Conservation (phyloP, 129 eudicot species). For the Ambrosia trifida region DNA sequence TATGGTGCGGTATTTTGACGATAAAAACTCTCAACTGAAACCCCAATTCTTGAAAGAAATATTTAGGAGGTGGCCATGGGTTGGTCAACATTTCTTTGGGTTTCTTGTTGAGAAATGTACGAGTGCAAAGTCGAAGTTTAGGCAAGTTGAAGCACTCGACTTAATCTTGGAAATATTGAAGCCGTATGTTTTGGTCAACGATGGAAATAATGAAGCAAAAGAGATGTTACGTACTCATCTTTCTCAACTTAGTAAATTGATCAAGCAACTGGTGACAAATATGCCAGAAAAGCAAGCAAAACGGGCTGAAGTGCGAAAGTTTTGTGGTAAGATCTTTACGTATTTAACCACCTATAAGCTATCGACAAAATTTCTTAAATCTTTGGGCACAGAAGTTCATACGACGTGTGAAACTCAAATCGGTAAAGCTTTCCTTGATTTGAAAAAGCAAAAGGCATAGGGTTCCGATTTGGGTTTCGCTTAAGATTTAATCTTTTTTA, state of each 20-base stretch:
- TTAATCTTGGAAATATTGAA: slow-evolving; percentile 58
- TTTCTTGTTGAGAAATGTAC: slow-evolving; percentile 74
- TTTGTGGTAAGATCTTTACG: slow-evolving; percentile 60
- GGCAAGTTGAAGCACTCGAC: slow-evolving; percentile 86
- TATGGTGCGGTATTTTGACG: slow-evolving; percentile 60
- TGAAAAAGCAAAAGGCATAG: slow-evolving; percentile 46
- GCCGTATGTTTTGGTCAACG: slow-evolving; percentile 42
- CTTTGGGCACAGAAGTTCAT: slow-evolving; percentile 55
- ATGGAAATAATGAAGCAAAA: slow-evolving; percentile 36
- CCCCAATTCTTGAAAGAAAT: slow-evolving; percentile 82
- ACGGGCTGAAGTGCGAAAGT: slow-evolving; percentile 74
- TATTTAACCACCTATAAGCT: slow-evolving; percentile 38
- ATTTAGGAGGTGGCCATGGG: slow-evolving; percentile 75
- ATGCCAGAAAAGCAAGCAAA: slow-evolving; percentile 85
- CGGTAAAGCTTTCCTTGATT: slow-evolving; percentile 71
- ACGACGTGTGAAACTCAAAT: slow-evolving; percentile 68
- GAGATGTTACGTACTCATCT: slow-evolving; percentile 49
- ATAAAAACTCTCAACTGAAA: slow-evolving; percentile 75
- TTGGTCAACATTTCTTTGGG: slow-evolving; percentile 63
- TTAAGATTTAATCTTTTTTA: background rate
- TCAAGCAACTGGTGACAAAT: slow-evolving; percentile 58
- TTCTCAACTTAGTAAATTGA: slow-evolving; percentile 43
- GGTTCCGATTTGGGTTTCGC: background rate
- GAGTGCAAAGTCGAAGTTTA: slow-evolving; percentile 59
- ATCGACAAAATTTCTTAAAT: slow-evolving; percentile 48